A percentile compares a stretch with the other conserved stretches of the same genome.
Evolutionary conservation across 345 rosid species (phyloP).

Genomic region (Lepidium didymum): DNA sequence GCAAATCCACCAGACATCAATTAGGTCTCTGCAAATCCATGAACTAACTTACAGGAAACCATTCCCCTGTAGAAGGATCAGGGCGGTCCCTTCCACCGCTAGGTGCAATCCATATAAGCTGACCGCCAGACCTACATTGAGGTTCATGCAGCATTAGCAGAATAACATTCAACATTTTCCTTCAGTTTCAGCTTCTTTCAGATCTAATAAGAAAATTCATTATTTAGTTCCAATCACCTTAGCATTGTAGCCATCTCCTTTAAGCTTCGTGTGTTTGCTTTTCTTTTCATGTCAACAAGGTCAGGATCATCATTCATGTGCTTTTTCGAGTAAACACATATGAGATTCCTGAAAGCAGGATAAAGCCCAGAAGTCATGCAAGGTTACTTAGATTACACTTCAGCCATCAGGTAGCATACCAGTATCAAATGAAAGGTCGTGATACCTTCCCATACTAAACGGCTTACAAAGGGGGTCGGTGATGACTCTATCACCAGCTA

Average conservation of each 20-base stretch:
- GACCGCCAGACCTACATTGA: slow-evolving; percentile 66
- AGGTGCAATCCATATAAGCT: slow-evolving; percentile 89
- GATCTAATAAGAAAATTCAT: not conserved
- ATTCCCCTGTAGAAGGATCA: slow-evolving; percentile 67
- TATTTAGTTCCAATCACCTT: slow-evolving; percentile 34
- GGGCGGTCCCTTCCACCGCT: slow-evolving; percentile 99
- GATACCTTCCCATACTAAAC: slow-evolving; percentile 97
- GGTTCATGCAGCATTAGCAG: slow-evolving; percentile 3
- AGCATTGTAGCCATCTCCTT: slow-evolving; percentile 93
- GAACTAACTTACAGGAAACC: slow-evolving; percentile 66
- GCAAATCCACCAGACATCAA: slow-evolving; percentile 1
- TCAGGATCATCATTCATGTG: slow-evolving; percentile 92
- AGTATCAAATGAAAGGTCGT: slow-evolving; percentile 11
- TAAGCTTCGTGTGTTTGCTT: slow-evolving; percentile 82
- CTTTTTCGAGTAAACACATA: slow-evolving; percentile 93
- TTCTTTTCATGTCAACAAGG: slow-evolving; percentile 80
- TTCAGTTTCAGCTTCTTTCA: not conserved
- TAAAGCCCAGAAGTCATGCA: slow-evolving; percentile 7
- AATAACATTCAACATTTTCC: not conserved
- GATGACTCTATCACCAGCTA: slow-evolving; percentile 96
- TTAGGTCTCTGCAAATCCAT: not conserved
- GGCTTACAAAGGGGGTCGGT: slow-evolving; percentile 98
- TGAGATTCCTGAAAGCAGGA: slow-evolving; percentile 59
- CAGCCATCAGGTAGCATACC: slow-evolving; percentile 23
- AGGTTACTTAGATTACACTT: slow-evolving; percentile 17